Base-by-base conservation (phyloP, 139 green algal genomes). In the Coelastrella sp. region DNA sequence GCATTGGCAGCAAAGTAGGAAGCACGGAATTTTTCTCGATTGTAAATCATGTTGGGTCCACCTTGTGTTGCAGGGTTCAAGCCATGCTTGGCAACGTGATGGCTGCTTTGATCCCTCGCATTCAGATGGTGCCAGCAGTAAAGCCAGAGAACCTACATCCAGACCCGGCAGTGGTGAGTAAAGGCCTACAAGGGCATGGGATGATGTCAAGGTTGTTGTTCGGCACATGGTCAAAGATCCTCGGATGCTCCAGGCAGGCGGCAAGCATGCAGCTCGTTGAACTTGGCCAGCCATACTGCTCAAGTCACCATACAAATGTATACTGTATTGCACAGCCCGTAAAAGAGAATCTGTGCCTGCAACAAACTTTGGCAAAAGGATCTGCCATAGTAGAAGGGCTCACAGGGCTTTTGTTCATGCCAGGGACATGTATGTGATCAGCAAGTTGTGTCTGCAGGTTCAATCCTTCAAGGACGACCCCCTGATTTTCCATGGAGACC, bases 71-170 rank as follows among this genome's bases (percentile, higher is more conserved):
- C 85, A 95, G 93, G 84, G 53, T 92, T 25, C 93, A 96, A 68
- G 92, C 94, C 0, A 73, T 83, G 0, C 25, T 97, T 37, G 91
- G 93, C 41, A 79, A 59, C 30, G 23, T 96, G 60, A 63, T 97
- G 60, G 83, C 90, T 4, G 17, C 59, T 0, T 38, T 96, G 2
- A 27, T 94, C 1, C 94, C 94, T 0, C 80, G 81, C 34, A 86
- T 86, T 5, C 82, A 89, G 38, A 85, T 97, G 4, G 94, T 97
- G 41, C 89, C 93, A 0, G 93, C 90, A 3, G 90, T 96, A 5
- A 63, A 83, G 15, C 85, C 88, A 25, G 86, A 94, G 30, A 81
- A 94, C 85, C 91, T 97, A 86, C 82, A 87, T 67, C 69, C 69
- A 35, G 82, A 87, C 51, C 53, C 38, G 32, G 69, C 30, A 66